These are phyloP conservation scores for Chaetomiaceae sp. DNA, from an alignment of 2,329 filamentous ascomycete species.

Conservation along the genomic window DNA sequence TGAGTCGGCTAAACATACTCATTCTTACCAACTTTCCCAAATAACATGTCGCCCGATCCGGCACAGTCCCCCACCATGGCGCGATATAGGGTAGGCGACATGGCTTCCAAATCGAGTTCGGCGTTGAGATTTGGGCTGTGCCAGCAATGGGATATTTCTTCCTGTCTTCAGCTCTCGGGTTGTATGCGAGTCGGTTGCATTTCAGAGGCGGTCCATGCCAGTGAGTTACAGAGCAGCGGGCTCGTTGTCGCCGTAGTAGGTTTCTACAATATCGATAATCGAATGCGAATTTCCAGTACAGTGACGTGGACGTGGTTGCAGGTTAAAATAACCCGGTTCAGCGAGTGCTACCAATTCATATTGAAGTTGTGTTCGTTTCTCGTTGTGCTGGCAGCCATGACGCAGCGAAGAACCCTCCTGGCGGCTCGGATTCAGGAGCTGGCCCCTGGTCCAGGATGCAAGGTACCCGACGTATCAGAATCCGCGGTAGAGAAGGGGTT, in stretches of 20 bases:
- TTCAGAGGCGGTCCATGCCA: background rate
- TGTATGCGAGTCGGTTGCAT: background rate
- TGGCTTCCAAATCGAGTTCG: background rate
- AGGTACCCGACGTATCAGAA: background rate
- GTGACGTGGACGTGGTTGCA: too few species aligned
- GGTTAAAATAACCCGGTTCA: too few species aligned
- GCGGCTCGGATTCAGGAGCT: background rate
- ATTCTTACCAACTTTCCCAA: too few species aligned
- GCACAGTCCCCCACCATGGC: too few species aligned
- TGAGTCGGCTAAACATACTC: too few species aligned
- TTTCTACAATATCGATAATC: background rate
- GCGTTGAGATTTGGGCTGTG: background rate
- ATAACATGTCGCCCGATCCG: too few species aligned
- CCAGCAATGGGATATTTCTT: background rate
- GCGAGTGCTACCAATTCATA: too few species aligned
- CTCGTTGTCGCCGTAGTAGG: background rate
- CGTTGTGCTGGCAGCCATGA: background rate
- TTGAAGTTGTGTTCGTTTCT: too few species aligned
- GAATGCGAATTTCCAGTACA: background rate
- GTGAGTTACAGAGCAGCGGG: background rate
- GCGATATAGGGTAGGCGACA: background rate
- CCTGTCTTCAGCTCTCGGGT: background rate
- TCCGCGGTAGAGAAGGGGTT: slow-evolving; percentile 4
- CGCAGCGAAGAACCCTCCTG: slow-evolving; percentile 1
- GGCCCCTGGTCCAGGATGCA: background rate